Evolutionary conservation across 2,329 filamentous ascomycete genomes (phyloP).

Genomic region (Acrodontium crateriforme): DNA sequence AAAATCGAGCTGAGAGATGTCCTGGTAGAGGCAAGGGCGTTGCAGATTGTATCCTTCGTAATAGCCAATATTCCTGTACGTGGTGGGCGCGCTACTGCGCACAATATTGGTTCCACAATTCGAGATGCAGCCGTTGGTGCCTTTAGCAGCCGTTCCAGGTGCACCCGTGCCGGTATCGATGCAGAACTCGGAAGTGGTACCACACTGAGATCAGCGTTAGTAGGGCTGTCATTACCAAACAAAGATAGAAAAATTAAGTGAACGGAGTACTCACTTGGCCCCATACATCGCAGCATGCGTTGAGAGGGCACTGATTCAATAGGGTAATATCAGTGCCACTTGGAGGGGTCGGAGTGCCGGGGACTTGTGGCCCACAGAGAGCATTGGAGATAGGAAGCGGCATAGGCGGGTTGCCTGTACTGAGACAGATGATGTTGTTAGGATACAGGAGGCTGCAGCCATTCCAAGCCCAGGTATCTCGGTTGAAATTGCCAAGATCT

Average conservation of each 20-base stretch:
- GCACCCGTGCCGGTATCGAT: constrained; percentile 26
- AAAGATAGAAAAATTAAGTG: not conserved
- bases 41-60: constrained; percentile 21
- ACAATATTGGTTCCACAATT: constrained; percentile 28
- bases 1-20: constrained; percentile 9
- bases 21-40: constrained; percentile 21
- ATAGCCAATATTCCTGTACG: constrained; percentile 17
- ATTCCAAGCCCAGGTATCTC: constrained; percentile 27
- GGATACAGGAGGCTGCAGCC: constrained; percentile 24
- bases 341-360: not conserved
- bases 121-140: constrained; percentile 26
- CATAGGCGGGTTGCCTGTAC: constrained; percentile 27
- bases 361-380: not conserved
- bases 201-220: too few species aligned
- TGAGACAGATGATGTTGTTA: constrained; percentile 26
- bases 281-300: not conserved
- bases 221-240: not conserved
- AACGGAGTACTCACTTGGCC: not conserved
- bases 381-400: constrained; percentile 18
- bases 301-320: not conserved
- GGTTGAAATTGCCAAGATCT: constrained; percentile 18
- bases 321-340: not conserved
- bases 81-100: constrained; percentile 7
- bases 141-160: constrained; percentile 4
- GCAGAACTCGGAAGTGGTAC: constrained; percentile 33